Conservation (phyloP, 768 basidiomycete genomes). For the Suillus placidus region DNA sequence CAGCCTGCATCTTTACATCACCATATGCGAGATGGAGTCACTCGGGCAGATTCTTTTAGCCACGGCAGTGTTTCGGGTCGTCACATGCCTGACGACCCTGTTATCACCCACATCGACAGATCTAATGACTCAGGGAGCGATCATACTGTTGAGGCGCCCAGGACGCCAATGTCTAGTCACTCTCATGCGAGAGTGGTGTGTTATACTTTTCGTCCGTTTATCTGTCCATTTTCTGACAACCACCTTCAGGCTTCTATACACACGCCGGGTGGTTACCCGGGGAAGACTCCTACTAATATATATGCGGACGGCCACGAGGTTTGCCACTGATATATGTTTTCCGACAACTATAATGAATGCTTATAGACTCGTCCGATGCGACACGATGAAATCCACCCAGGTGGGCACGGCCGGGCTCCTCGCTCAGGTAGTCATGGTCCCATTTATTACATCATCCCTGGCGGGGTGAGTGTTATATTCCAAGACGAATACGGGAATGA, state of each 20-base stretch:
- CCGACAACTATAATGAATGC: background rate
- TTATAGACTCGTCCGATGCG: constrained; percentile 28
- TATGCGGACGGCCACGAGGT: constrained; percentile 28
- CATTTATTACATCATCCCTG: constrained; percentile 65
- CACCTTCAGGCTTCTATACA: constrained; percentile 21
- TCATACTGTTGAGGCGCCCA: constrained; percentile 33
- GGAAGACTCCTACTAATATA: constrained; percentile 34
- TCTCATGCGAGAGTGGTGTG: constrained; percentile 32
- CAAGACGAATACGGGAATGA: constrained; percentile 67
- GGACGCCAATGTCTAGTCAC: constrained; percentile 23
- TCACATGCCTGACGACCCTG: constrained; percentile 19
- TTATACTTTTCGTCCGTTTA: background rate
- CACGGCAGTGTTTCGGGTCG: constrained; percentile 15
- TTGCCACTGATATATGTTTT: constrained; percentile 14
- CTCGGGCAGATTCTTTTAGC: constrained; percentile 24
- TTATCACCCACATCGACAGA: constrained; percentile 24
- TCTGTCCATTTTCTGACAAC: constrained; percentile 15
- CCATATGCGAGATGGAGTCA: constrained; percentile 12
- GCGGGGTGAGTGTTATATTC: constrained; percentile 66
- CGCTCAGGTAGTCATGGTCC: constrained; percentile 31
- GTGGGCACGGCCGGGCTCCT: constrained; percentile 22
- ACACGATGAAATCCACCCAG: constrained; percentile 26
- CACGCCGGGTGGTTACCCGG: constrained; percentile 10
- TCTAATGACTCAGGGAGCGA: constrained; percentile 31
- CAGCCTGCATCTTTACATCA: constrained; percentile 17